These are phyloP conservation scores for Globomyces pollinis-pini DNA, from an alignment of 192 early-diverging fungal genomes.

Conservation along the genomic window DNA sequence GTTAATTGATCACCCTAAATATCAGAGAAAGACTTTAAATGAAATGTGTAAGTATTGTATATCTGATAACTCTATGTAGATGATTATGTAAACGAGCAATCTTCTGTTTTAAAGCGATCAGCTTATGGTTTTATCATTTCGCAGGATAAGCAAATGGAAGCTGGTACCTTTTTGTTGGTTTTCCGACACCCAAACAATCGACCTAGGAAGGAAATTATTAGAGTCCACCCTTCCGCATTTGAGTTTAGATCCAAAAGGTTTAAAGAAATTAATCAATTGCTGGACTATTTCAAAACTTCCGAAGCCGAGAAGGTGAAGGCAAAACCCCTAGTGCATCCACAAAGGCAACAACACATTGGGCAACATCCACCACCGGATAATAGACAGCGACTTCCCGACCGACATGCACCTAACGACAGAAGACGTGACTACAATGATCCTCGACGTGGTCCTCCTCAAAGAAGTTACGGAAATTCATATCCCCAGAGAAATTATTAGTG, in stretches of 20 bases:
- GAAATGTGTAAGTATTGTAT: slow-evolving; percentile 53
- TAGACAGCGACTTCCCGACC: too few species aligned
- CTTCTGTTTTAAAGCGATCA: slow-evolving; percentile 55
- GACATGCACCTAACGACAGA: too few species aligned
- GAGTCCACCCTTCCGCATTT: slow-evolving; percentile 29
- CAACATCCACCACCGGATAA: too few species aligned
- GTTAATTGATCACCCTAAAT: slow-evolving; percentile 69
- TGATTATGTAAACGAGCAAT: slow-evolving; percentile 24
- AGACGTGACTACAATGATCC: too few species aligned
- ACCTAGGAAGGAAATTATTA: slow-evolving; percentile 61
- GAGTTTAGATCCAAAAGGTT: neutral
- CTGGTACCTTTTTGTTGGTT: slow-evolving; percentile 67
- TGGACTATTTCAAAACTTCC: neutral
- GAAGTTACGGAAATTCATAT: too few species aligned
- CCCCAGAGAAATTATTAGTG: too few species aligned
- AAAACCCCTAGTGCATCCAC: too few species aligned
- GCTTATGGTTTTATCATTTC: slow-evolving; percentile 75
- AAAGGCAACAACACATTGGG: too few species aligned
- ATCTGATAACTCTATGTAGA: slow-evolving; percentile 28
- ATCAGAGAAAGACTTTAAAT: slow-evolving; percentile 47
- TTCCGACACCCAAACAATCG: slow-evolving; percentile 66
- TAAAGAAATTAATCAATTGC: neutral
- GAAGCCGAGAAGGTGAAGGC: neutral
- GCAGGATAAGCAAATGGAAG: slow-evolving; percentile 47
- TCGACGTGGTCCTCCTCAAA: too few species aligned